Evolutionary conservation across 1,139 yeast genomes (phyloP), one percentile per base, ranked within the genome.

Genomic region (Lodderomyces metapsilosis): DNA sequence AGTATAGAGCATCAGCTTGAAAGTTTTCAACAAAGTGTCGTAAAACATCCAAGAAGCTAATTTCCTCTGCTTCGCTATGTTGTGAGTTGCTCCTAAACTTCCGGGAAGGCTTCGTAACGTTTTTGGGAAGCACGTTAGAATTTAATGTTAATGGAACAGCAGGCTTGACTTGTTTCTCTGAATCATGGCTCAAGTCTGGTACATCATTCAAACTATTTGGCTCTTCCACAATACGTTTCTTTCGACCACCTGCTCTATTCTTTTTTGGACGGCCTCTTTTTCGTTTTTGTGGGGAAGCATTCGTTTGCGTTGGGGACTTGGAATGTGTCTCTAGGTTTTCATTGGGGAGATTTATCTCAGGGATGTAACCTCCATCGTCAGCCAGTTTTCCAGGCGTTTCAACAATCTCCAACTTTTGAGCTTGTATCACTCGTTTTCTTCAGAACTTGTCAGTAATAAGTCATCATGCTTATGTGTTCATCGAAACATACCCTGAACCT

Each of bases 401-500:
- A 13, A 28, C 32, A 11, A 28, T 28, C 15, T 28, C 18, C 32
- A 28, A 28, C 8, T 28, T 28, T 15, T 28, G 32, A 5, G 32
- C 32, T 9, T 28, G 32, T 8, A 28, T 28, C 18, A 28, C 32
- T 3, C 32, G 18, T 11, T 28, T 28, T 3, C 32, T 28, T 21
- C 12, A 12, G 11, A 4, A 16, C 7, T 4, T 9, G 35, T 32
- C 18, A 32, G 35, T 32, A n/a, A 3, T n/a, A 3, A 11, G 4
- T 11, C 15, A n/a, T 32, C 16, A n/a, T 11, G 35, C 5, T 9
- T 5, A 18, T 3, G 5, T 11, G n/a, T 15, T n/a, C 16, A 15
- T 10, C 7, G 3, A 18, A 22, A 65, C 74, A 47, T 67, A 68
- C 74, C 68, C 73, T 27, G 75, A 64, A 6, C 76, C 76, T 40